Evolutionary conservation across 495 filamentous ascomycete species (phyloP), one percentile per base, ranked within the genome.

Genomic region (Neurospora sublineolata): DNA sequence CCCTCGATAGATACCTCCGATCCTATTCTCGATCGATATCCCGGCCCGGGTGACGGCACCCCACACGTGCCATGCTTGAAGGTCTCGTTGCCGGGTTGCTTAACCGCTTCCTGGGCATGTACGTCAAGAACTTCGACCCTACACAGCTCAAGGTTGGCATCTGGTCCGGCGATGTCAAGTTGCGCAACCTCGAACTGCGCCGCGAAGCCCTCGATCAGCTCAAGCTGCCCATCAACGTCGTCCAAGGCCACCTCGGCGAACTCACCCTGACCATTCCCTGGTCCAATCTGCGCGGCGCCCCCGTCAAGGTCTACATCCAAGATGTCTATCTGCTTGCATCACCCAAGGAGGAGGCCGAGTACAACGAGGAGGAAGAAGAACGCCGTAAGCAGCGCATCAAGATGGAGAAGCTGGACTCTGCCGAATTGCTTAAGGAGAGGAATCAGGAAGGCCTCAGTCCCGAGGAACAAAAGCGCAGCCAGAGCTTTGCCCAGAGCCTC

Each of bases 91-190:
- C 95, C 75, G 96, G 93, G 80, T 85, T 99, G 83, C 90, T 99
- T 77, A 99, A 99, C 83, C 92, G 96, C 82, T 97, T 98, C 83
- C 82, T 99, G 88, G 96, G 96, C 84, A 97, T 98, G 89, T 98
- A 98, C 83, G 93, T 99, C 79, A 94, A 95, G 86, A 99, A 99
- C 81, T 98, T 99, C 78, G 94, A 99, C 80, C 90, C 94, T 23
- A 92, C 90, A 75, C 95, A 99, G 84, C 87, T 99, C 67, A 97
- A 97, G 78, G 93, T 98, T 71, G 95, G 95, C 70, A 97, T 98
- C 74, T 99, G 94, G 95, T 94, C 91, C 8, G 96, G 96, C 70
- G 94, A 99, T 83, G 94, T 98, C 77, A 94, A 94, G 81, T 86
- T 99, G 37, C 89, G 89, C 41, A 90, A 97, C 73, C 90, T 99